Evolutionary conservation across 2,329 filamentous ascomycete genomes (phyloP), one percentile per base, ranked within the genome.

Genomic region (Colletotrichum cuscutae): DNA sequence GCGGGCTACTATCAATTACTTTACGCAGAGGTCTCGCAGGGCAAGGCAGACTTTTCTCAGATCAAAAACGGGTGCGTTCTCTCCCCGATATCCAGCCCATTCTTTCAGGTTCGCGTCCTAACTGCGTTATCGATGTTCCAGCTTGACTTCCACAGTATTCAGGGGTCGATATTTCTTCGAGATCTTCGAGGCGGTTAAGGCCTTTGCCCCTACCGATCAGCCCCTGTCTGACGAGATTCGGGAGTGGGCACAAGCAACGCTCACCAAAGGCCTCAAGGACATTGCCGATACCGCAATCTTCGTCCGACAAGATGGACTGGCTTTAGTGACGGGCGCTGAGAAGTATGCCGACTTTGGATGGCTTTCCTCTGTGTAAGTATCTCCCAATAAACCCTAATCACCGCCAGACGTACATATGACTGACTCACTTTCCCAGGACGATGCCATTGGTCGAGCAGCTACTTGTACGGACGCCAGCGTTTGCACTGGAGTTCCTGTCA

Each of bases 11-110:
- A 19, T 26, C 13, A 26, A n/a, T 54, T 58, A 58, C 53, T 64
- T 24, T 11, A 59, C 22, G 24, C 53, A 12, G 42, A 64, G 54
- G 42, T 68, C 19, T 12, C 8, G 4, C 52, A 69, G 7, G 53
- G 59, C 59, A 52, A 54, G 24, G 52, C 58, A 2, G 13, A 12
- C 1, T 70, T 72, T n/a, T 37, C 62, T 19, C 13, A 52, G 2
- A 26, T 70, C 12, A 68, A 60, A 35, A 7, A 53, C 1, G 69
- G 69, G 69, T 72, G 35, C 12, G 69, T 49, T 26, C 15, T n/a
- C 24, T 32, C 19, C 13, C 26, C 13, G 2, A 1, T 54, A 13
- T 46, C 15, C 28, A 15, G 28, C 2, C 15, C 22, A 42, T 35
- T 8, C 42, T 15, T n/a, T 1, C 42, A 26, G 9, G 5, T n/a